Conservation (phyloP, 2,329 filamentous ascomycete genomes). For the Botrytis squamosa region DNA sequence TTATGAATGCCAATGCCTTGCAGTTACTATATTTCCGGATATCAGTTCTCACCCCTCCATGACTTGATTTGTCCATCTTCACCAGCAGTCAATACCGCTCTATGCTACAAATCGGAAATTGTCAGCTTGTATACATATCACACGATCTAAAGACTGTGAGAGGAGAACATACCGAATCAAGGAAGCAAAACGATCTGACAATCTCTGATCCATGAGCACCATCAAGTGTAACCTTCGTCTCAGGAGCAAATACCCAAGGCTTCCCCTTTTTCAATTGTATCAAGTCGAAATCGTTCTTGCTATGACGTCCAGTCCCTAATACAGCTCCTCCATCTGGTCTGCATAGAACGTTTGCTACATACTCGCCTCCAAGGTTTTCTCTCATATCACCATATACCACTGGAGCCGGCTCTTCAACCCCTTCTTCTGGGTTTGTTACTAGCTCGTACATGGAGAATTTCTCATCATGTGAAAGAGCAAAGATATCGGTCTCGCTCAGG, state of each 20-base stretch:
- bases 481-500: conserved; percentile 62
- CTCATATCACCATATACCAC: conserved; percentile 69
- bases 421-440: conserved; percentile 61
- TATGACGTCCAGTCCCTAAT: conserved; percentile 65
- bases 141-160: background rate
- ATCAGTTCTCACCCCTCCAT: conserved; percentile 38
- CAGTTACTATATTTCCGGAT: background rate
- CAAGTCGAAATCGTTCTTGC: conserved; percentile 58
- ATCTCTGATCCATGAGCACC: conserved; percentile 65
- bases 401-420: conserved; percentile 48
- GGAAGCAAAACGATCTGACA: conserved; percentile 62
- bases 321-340: conserved; percentile 61
- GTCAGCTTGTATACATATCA: background rate
- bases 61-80: conserved; percentile 44
- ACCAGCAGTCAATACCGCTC: conserved; percentile 42
- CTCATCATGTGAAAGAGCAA: conserved; percentile 76
- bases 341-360: conserved; percentile 65
- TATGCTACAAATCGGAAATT: conserved; percentile 30
- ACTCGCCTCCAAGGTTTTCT: conserved; percentile 65
- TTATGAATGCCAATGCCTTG: background rate
- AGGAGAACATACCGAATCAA: conserved; percentile 51
- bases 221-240: conserved; percentile 56
- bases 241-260: conserved; percentile 55
- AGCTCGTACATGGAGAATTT: conserved; percentile 71
- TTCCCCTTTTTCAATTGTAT: conserved; percentile 55